Evolutionary conservation across 1,284 basidiomycete species (phyloP), one percentile per base, ranked within the genome.

Genomic region (Ceratobasidium sp.): DNA sequence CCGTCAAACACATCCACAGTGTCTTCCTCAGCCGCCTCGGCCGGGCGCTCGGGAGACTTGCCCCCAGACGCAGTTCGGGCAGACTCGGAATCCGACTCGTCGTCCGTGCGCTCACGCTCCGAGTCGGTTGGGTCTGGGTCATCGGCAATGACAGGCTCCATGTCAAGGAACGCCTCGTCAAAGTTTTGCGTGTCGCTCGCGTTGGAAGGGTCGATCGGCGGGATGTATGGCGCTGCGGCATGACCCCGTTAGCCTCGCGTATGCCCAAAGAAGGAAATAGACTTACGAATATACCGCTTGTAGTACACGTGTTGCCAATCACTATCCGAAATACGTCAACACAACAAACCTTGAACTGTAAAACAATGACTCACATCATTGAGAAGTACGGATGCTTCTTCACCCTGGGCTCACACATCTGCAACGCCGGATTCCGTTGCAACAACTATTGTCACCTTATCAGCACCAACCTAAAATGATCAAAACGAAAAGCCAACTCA

Each of bases 111-210:
- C 78, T 69, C 82, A 38, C 81, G 83, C 74, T 87, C 87, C 74
- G 84, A 76, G 53, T 77, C 76, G 36, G 67, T 60, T 30, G 84
- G 82, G 44, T 86, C 85, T 76, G 87, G 84, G 73, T 85, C 87
- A 76, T 90, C 92, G 36, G 75, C 73, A 75, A 93, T 86, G 72
- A 92, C 88, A 46, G 93, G 93, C 76, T 92, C 90, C 91, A 97
- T 96, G 78, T 94, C 94, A 72, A 98, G 85, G 87, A 97, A 98
- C 40, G 94, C 91, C 77, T 96, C 94, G 80, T 98, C 96, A 80
- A 98, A 99, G 82, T 98, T 98, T 80, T 95, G 93, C 75, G 94
- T 96, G 86, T 99, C 96, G 78, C 90, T 91, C 76, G 95, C 95
- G 80, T 97, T 94, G 58, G 88, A 87, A 7, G 94, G 93, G 79